Percentiles rank a stretch among this genome's conserved stretches.
Conservation (phyloP, 2,329 filamentous ascomycete genomes). For the Xylariaceae sp. region DNA sequence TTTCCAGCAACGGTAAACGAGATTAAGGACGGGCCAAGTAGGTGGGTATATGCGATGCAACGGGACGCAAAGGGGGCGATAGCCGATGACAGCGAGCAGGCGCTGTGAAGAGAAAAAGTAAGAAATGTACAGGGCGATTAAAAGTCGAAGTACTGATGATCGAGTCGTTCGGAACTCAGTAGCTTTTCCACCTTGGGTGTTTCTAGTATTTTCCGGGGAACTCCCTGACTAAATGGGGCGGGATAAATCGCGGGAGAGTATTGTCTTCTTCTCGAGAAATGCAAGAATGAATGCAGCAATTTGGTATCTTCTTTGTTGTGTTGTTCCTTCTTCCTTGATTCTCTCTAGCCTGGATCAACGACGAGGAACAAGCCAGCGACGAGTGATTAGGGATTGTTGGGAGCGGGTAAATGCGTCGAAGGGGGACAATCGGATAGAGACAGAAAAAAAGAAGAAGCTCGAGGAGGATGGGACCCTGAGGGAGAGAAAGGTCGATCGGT, state of each 20-base stretch:
- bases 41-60: conserved; percentile 15
- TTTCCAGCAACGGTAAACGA: no score
- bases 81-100: neutral
- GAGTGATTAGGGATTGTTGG: conserved; percentile 18
- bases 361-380: conserved; percentile 22
- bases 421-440: conserved; percentile 12
- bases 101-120: conserved; percentile 8
- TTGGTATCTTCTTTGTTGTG: conserved; percentile 1
- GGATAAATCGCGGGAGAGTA: neutral
- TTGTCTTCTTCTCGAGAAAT: conserved; percentile 4
- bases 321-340: conserved; percentile 25
- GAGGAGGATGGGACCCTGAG: conserved; percentile 31
- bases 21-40: conserved; percentile 10
- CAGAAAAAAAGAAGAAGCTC: conserved; percentile 24
- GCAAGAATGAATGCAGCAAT: neutral
- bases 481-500: conserved; percentile 29
- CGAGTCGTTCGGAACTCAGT: conserved; percentile 17
- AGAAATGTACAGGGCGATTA: conserved; percentile 17
- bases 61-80: conserved; percentile 23
- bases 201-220: conserved; percentile 20
- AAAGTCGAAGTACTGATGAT: conserved; percentile 13
- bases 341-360: conserved; percentile 15
- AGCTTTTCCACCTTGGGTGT: conserved; percentile 7
- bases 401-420: conserved; percentile 9
- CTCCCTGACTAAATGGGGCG: neutral